phyloP scores from a whole-genome alignment of 2,329 filamentous ascomycete species.

The Annulohypoxylon truncatum region DNA sequence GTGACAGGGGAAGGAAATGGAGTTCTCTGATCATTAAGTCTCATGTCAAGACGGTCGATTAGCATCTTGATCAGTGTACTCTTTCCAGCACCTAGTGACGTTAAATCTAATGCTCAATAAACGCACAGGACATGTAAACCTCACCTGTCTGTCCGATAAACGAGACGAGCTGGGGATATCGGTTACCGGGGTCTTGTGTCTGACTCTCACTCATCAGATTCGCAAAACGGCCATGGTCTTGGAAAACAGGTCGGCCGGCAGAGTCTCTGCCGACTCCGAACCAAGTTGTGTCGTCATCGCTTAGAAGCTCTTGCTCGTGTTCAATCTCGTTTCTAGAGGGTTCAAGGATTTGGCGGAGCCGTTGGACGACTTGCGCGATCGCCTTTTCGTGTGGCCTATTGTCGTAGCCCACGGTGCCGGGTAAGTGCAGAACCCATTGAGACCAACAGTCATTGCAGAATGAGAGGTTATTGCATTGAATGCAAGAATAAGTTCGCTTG shows the following conservation, averaged over 20 bases:
- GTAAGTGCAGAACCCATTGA: not conserved
- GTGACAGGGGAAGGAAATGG: constrained; percentile 57
- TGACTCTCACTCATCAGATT: constrained; percentile 53
- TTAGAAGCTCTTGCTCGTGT: not conserved
- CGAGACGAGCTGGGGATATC: constrained; percentile 55
- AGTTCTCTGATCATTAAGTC: constrained; percentile 44
- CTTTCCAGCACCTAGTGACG: constrained; percentile 57
- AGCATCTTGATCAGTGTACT: constrained; percentile 62
- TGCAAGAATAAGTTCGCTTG: not conserved
- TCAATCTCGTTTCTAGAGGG: not conserved
- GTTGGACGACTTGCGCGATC: not conserved
- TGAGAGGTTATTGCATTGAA: not conserved
- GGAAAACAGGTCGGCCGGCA: constrained; percentile 45
- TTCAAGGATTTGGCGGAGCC: not conserved
- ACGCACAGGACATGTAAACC: not conserved
- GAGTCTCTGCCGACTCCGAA: constrained; percentile 50
- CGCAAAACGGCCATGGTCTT: constrained; percentile 56
- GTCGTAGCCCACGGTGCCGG: not conserved
- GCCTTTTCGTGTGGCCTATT: not conserved
- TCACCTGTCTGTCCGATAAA: constrained; percentile 58
- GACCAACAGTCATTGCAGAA: not conserved
- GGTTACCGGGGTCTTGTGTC: constrained; percentile 43
- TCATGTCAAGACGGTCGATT: constrained; percentile 52
- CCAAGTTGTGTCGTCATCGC: constrained; percentile 44
- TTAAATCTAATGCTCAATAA: not conserved